Conservation (phyloP, 495 filamentous ascomycete species). For the Podospora tetraspora region DNA sequence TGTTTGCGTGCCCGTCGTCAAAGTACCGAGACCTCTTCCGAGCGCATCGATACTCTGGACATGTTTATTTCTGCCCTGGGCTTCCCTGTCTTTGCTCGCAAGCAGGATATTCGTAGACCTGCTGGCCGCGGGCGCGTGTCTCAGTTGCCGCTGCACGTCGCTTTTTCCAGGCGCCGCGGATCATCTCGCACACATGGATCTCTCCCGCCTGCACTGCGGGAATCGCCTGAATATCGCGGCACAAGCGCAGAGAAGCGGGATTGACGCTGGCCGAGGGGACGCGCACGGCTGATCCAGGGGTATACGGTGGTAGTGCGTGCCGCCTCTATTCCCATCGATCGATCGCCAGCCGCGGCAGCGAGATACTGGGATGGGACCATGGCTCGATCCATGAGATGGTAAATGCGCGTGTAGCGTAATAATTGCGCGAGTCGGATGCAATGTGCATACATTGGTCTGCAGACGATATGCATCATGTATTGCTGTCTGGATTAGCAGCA, state of each 20-base stretch:
- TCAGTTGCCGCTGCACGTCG: constrained; percentile 12
- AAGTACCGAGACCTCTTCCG: neutral
- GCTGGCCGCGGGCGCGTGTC: constrained; percentile 2
- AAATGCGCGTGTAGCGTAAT: neutral
- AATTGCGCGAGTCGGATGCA: neutral
- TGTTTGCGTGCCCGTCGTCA: neutral
- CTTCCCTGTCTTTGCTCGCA: neutral
- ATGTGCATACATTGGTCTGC: neutral
- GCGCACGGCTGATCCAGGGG: neutral
- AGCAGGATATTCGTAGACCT: neutral
- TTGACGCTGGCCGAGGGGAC: neutral
- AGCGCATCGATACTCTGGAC: neutral
- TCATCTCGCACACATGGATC: neutral
- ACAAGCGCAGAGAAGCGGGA: neutral
- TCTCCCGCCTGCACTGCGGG: neutral
- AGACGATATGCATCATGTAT: neutral
- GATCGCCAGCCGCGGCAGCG: neutral
- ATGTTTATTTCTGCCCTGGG: neutral
- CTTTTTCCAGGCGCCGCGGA: neutral
- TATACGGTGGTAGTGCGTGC: neutral
- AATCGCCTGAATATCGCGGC: neutral
- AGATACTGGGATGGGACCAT: neutral
- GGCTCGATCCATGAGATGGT: neutral
- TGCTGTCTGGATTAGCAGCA: neutral
- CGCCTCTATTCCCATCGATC: neutral